Conservation (phyloP, 179 eudicot genomes). For the Amaranthus tricolor region DNA sequence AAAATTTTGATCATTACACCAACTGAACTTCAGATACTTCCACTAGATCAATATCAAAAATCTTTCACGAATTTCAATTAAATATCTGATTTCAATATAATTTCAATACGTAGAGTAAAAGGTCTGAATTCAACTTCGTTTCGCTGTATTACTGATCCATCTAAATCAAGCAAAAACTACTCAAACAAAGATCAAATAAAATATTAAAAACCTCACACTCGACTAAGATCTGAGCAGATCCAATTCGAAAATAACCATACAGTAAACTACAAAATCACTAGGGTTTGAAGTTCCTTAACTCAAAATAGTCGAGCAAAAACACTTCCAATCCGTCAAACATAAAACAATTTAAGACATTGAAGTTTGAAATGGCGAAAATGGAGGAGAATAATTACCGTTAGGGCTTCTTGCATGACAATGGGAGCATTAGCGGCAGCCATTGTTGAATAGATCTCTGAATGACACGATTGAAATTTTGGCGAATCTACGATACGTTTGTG, state of each 20-base stretch:
- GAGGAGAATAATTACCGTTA: constrained; percentile 54
- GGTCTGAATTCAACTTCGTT: not conserved
- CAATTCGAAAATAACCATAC: constrained; percentile 5
- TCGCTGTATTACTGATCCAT: not conserved
- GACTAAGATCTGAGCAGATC: constrained; percentile 38
- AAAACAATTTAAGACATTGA: not conserved
- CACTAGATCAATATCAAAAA: too few species aligned
- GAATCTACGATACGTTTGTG: not conserved
- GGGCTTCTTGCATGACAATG: constrained; percentile 82
- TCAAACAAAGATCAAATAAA: not conserved
- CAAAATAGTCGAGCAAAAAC: not conserved
- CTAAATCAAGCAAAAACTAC: not conserved
- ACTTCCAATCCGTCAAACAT: not conserved
- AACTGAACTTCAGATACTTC: too few species aligned
- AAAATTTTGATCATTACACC: too few species aligned
- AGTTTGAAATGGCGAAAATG: not conserved
- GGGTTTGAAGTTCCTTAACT: constrained; percentile 7
- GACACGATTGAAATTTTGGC: not conserved
- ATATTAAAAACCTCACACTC: not conserved
- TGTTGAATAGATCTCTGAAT: constrained; percentile 35
- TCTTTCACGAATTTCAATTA: too few species aligned
- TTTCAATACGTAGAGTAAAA: too few species aligned
- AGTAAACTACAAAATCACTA: not conserved
- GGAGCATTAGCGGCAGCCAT: constrained; percentile 97
- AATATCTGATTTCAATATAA: too few species aligned